phyloP scores from a whole-genome alignment of 2,329 filamentous ascomycete species.

The Ophiostoma novo-ulmi region DNA sequence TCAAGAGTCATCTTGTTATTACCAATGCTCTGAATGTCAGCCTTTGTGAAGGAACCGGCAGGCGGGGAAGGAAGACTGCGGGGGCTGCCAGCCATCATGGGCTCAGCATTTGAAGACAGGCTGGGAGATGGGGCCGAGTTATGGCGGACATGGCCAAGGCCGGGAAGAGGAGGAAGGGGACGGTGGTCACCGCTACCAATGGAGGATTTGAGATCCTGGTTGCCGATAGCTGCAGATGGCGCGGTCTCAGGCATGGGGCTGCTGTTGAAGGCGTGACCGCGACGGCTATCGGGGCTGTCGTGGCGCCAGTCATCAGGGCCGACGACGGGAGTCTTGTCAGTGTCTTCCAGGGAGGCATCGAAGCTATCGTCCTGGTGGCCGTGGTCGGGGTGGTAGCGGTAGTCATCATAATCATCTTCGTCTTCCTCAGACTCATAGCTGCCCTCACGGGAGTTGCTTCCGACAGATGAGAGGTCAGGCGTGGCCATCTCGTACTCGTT shows the following conservation, averaged over 20 bases:
- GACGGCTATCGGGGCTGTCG: slow-evolving; percentile 46
- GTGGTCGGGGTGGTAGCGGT: slow-evolving; percentile 49
- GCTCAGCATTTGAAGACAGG: slow-evolving; percentile 67
- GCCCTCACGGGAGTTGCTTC: slow-evolving; percentile 83
- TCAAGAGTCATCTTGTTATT: slow-evolving; percentile 76
- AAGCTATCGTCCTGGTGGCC: slow-evolving; percentile 79
- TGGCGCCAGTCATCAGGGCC: slow-evolving; percentile 93
- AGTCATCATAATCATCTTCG: slow-evolving; percentile 60
- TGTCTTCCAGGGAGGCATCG: slow-evolving; percentile 90
- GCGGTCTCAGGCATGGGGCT: slow-evolving; percentile 60
- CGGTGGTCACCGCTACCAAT: slow-evolving; percentile 71
- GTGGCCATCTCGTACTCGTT: slow-evolving; percentile 99
- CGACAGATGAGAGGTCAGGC: slow-evolving; percentile 87
- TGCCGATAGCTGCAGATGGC: slow-evolving; percentile 46
- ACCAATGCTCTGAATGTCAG: slow-evolving; percentile 71
- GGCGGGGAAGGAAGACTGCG: slow-evolving; percentile 70
- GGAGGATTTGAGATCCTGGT: slow-evolving; percentile 64
- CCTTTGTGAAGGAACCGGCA: slow-evolving; percentile 63
- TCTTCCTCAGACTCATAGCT: slow-evolving; percentile 84
- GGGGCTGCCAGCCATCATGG: slow-evolving; percentile 53
- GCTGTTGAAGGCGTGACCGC: slow-evolving; percentile 60
- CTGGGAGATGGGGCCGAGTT: slow-evolving; percentile 56
- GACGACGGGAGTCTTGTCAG: slow-evolving; percentile 96
- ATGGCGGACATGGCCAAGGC: slow-evolving; percentile 42
- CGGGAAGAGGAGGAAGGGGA: slow-evolving; percentile 81